A percentile compares a stretch with the other conserved stretches of the same genome.
These are phyloP conservation scores for Crotalaria pallida DNA, from an alignment of 306 rosid genomes.

Conservation along the genomic window DNA sequence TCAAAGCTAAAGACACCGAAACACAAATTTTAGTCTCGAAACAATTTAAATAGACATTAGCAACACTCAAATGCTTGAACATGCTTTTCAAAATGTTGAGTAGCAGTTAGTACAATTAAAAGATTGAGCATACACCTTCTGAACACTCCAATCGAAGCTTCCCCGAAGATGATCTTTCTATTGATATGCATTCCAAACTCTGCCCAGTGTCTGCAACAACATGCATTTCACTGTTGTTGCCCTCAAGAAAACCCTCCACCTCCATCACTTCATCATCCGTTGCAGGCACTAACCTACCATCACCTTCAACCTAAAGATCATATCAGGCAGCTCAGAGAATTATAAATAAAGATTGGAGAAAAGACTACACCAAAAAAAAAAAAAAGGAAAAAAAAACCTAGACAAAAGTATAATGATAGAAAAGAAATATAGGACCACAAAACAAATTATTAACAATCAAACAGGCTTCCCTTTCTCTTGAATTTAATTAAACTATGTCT, in stretches of 20 bases:
- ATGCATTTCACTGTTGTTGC: slow-evolving; percentile 60
- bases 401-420: neutral
- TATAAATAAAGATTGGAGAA: neutral
- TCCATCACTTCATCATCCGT: slow-evolving; percentile 94
- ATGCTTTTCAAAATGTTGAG: slow-evolving; percentile 3
- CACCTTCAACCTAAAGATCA: slow-evolving; percentile 82
- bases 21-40: neutral
- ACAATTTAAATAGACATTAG: neutral
- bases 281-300: slow-evolving; percentile 97
- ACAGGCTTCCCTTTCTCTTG: neutral
- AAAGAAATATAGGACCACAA: slow-evolving; percentile 2
- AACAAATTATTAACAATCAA: neutral
- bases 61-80: neutral
- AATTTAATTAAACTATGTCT: neutral
- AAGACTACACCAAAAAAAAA: too few relatives aligned
- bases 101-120: neutral
- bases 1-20: neutral
- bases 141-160: slow-evolving; percentile 66
- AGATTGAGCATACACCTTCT: slow-evolving; percentile 52
- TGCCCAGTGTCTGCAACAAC: slow-evolving; percentile 51
- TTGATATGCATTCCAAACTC: slow-evolving; percentile 49
- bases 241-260: slow-evolving; percentile 80
- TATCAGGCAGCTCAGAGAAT: slow-evolving; percentile 16
- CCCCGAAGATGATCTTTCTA: slow-evolving; percentile 53
- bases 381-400: too few relatives aligned